These are phyloP conservation scores for Cucumis sativus DNA, from an alignment of 306 rosid species.

Conservation along the genomic window Cucumber_9930_V3 NC_026655.2:31946001-31946500, in stretches of 20 bases:
- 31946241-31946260: neutral
- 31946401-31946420: neutral
- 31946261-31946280: neutral
- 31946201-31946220: neutral
- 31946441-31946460: constrained; percentile 69
- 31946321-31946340: neutral
- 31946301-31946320: neutral
- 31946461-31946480: constrained; percentile 95
- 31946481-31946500: constrained; percentile 83
- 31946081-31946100: neutral
- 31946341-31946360: neutral
- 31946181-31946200: neutral
- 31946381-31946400: neutral
- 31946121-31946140: neutral
- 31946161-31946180: neutral
- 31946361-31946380: neutral
- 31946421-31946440: neutral
- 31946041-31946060: neutral
- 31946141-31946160: neutral
- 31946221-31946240: neutral
- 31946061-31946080: neutral
- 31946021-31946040: neutral
- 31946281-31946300: neutral
- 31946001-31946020: neutral
- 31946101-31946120: neutral